Conservation (phyloP, 306 rosid genomes). For the Inga laurina region DNA sequence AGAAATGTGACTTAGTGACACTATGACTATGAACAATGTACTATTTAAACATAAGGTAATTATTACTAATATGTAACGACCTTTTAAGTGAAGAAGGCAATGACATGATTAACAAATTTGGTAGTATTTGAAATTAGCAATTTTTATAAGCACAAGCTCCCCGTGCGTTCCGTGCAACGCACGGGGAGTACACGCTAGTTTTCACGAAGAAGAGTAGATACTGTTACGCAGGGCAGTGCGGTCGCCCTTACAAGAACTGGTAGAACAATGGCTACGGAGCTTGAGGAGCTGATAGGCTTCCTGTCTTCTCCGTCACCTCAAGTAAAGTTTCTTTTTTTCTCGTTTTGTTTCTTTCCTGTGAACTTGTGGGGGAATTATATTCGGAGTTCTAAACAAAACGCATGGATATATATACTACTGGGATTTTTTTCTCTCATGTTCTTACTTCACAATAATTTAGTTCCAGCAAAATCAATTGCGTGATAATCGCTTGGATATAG, state of each 20-base stretch:
- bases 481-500: neutral
- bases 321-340: slow-evolving; percentile 37
- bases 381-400: neutral
- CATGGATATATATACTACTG: too few species aligned
- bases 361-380: neutral
- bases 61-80: too few species aligned
- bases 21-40: too few species aligned
- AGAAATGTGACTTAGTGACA: too few species aligned
- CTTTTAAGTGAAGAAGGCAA: too few species aligned
- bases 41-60: too few species aligned
- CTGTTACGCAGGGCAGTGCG: neutral
- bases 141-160: too few species aligned
- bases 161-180: too few species aligned
- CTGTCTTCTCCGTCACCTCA: slow-evolving; percentile 80
- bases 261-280: slow-evolving; percentile 74
- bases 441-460: neutral
- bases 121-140: too few species aligned
- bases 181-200: too few species aligned
- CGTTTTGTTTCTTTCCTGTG: neutral
- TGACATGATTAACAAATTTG: too few species aligned
- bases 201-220: neutral
- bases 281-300: slow-evolving; percentile 76
- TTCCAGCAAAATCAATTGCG: neutral
- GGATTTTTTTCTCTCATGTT: neutral
- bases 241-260: slow-evolving; percentile 6